Evolutionary conservation across 192 early-diverging fungal genomes (phyloP).

Genomic region (Geranomyces variabilis): DNA sequence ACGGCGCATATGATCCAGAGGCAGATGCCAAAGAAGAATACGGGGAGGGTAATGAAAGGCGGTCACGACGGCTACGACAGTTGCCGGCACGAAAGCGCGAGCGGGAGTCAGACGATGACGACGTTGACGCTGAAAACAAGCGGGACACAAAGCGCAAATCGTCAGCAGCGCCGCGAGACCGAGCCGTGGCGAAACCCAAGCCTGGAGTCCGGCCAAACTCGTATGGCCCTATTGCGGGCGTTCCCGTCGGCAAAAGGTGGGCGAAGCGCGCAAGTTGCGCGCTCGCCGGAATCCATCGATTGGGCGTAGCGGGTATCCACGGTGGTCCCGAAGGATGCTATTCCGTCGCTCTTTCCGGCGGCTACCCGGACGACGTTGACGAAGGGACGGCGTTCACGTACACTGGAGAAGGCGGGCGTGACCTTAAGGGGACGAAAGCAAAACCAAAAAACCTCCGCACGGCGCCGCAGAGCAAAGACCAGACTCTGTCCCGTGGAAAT

Average conservation of each 20-base stretch:
- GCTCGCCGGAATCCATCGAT: conserved; percentile 41
- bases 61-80: not conserved
- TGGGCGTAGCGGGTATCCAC: conserved; percentile 66
- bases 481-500: conserved; percentile 63
- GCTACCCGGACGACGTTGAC: conserved; percentile 70
- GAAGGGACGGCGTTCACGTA: conserved; percentile 68
- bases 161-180: not conserved
- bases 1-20: not conserved
- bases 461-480: conserved; percentile 58
- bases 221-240: conserved; percentile 6
- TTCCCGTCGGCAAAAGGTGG: not conserved
- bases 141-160: not conserved
- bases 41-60: not conserved
- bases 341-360: conserved; percentile 65
- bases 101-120: not conserved
- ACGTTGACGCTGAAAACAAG: not conserved
- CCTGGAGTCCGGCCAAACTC: conserved; percentile 1
- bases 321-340: conserved; percentile 59
- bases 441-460: conserved; percentile 57
- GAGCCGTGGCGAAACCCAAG: not conserved
- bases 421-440: conserved; percentile 45
- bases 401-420: conserved; percentile 69
- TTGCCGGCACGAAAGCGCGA: not conserved
- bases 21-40: not conserved
- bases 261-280: conserved; percentile 8